Evolutionary conservation across 768 basidiomycete species (phyloP).

Genomic region (Pleurotus eryngii): DNA sequence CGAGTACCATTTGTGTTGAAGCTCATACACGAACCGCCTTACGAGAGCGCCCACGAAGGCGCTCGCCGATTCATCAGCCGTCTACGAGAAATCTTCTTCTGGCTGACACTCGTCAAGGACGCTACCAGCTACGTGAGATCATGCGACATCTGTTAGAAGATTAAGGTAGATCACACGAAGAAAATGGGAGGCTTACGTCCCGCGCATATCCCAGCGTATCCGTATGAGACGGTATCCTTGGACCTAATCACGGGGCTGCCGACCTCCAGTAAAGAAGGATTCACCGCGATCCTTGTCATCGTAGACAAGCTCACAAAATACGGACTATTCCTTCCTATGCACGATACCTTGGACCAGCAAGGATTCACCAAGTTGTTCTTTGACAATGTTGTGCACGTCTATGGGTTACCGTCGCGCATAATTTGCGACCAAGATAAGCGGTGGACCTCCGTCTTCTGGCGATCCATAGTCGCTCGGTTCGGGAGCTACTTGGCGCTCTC

Average conservation of each 20-base stretch:
- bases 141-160: slow-evolving; percentile 11
- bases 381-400: slow-evolving; percentile 17
- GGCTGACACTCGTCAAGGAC: slow-evolving; percentile 9
- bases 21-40: too few relatives aligned
- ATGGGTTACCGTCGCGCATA: not conserved
- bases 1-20: too few relatives aligned
- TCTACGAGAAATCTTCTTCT: too few relatives aligned
- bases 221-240: slow-evolving; percentile 17
- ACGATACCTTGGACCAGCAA: slow-evolving; percentile 12
- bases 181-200: too few relatives aligned
- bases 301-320: slow-evolving; percentile 14
- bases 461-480: too few relatives aligned
- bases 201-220: slow-evolving; percentile 14
- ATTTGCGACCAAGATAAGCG: too few relatives aligned
- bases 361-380: slow-evolving; percentile 21
- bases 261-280: slow-evolving; percentile 12
- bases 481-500: too few relatives aligned
- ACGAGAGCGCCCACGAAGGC: too few relatives aligned
- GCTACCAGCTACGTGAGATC: slow-evolving; percentile 7
- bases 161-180: too few relatives aligned
- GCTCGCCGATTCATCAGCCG: too few relatives aligned
- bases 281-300: slow-evolving; percentile 21
- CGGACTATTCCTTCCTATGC: slow-evolving; percentile 18
- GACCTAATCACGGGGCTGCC: slow-evolving; percentile 23
- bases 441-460: too few relatives aligned